phyloP scores from a whole-genome alignment of 306 rosid species.

The Phaseolus lunatus region DNA sequence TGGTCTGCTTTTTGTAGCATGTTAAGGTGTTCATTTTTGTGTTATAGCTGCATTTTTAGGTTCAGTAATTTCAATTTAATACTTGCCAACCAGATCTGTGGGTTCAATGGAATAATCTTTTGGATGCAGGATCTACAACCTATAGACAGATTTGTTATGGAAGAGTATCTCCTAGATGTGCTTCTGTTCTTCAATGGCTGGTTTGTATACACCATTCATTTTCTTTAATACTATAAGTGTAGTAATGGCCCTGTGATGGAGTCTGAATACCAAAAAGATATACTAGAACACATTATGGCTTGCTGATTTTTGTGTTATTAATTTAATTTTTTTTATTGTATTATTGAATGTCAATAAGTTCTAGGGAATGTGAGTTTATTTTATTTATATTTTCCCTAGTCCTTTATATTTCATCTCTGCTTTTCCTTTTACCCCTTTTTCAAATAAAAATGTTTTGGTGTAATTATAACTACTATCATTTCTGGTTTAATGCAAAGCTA shows the following conservation, averaged over 20 bases:
- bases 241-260: neutral
- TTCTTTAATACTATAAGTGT: conserved; percentile 13
- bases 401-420: neutral
- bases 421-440: neutral
- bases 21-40: conserved; percentile 6
- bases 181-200: conserved; percentile 97
- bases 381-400: conserved; percentile 3
- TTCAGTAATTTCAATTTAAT: conserved; percentile 15
- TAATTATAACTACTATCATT: conserved; percentile 51
- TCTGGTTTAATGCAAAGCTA: conserved; percentile 89
- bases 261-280: neutral
- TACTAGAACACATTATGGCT: conserved; percentile 20
- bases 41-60: neutral
- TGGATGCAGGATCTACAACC: conserved; percentile 89
- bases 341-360: neutral
- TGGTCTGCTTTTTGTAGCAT: conserved; percentile 22
- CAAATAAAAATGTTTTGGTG: conserved; percentile 27
- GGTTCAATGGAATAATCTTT: conserved; percentile 35
- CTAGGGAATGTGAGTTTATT: conserved; percentile 18
- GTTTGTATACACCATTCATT: conserved; percentile 60
- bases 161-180: conserved; percentile 96
- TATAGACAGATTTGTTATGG: conserved; percentile 90
- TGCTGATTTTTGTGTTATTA: neutral
- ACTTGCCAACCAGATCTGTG: conserved; percentile 28
- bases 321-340: neutral